Evolutionary conservation across 805 yeast species (phyloP).

Genomic region (Starmera caribaea): DNA sequence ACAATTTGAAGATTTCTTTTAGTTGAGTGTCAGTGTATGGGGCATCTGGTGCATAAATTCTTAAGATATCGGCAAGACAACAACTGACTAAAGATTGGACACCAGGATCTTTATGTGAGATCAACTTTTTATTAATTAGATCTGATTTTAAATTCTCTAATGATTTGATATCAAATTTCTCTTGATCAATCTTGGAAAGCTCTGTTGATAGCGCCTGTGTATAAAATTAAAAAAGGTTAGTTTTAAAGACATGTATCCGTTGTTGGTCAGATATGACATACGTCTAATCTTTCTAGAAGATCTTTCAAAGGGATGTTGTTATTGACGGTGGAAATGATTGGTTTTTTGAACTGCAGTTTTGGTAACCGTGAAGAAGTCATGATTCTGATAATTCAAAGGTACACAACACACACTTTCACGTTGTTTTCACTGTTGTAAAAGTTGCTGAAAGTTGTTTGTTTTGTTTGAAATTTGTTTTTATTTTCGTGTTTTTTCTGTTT

Average conservation of each 20-base stretch:
- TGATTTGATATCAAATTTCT: slow-evolving; percentile 36
- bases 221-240: slow-evolving; percentile 5
- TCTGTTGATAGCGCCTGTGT: slow-evolving; percentile 45
- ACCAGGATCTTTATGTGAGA: slow-evolving; percentile 54
- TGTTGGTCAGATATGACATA: too few species aligned
- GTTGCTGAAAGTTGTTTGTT: too few species aligned
- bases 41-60: slow-evolving; percentile 84
- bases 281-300: slow-evolving; percentile 44
- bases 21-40: slow-evolving; percentile 65
- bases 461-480: too few species aligned
- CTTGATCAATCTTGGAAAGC: slow-evolving; percentile 54
- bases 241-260: too few species aligned
- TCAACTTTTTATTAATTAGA: slow-evolving; percentile 46
- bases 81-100: slow-evolving; percentile 65
- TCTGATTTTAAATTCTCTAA: slow-evolving; percentile 38
- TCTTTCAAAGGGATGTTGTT: slow-evolving; percentile 55
- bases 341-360: slow-evolving; percentile 30
- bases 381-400: not conserved
- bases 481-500: too few species aligned
- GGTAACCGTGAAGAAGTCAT: slow-evolving; percentile 11
- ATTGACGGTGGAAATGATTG: slow-evolving; percentile 46
- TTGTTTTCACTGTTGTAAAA: too few species aligned
- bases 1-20: slow-evolving; percentile 53
- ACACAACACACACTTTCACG: too few species aligned
- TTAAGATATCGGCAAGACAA: slow-evolving; percentile 63